A percentile compares a stretch with the other conserved stretches of the same genome.
Conservation (phyloP, 2,329 filamentous ascomycete species). For the Ramularia endophylla region DNA sequence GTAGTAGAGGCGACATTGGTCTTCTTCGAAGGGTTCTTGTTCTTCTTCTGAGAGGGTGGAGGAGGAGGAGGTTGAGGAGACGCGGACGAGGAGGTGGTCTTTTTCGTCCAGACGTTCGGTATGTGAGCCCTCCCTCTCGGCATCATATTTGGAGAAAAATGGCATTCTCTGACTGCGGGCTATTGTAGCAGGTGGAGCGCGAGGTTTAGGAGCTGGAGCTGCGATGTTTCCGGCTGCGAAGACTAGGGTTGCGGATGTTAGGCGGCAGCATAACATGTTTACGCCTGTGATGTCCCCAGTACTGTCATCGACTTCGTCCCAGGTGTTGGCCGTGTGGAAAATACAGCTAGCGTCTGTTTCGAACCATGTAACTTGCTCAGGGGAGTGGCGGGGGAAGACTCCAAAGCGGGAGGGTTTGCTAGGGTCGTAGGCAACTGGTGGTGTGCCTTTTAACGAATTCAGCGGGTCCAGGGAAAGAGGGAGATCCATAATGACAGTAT, state of each 20-base stretch:
- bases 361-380: constrained; percentile 58
- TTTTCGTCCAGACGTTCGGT: constrained; percentile 28
- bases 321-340: constrained; percentile 66
- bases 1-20: constrained; percentile 65
- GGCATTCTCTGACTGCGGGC: constrained; percentile 34
- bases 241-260: constrained; percentile 60
- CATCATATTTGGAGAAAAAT: constrained; percentile 43
- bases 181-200: constrained; percentile 28
- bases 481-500: constrained; percentile 65
- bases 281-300: constrained; percentile 40
- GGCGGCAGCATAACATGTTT: constrained; percentile 60
- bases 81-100: too few relatives aligned
- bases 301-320: constrained; percentile 47
- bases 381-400: constrained; percentile 58
- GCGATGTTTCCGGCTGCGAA: constrained; percentile 60
- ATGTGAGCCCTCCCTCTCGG: constrained; percentile 24
- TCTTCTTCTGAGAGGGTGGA: constrained; percentile 13
- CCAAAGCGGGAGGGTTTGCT: constrained; percentile 57
- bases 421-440: constrained; percentile 56
- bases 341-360: constrained; percentile 63
- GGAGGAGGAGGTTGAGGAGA: too few relatives aligned
- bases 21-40: constrained; percentile 44
- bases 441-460: constrained; percentile 52
- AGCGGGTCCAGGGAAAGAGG: constrained; percentile 60
- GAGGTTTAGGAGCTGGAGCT: constrained; percentile 36